Evolutionary conservation across 176 grass and related monocot species (phyloP).

Genomic region (Dendrocalamus sinicus): DNA sequence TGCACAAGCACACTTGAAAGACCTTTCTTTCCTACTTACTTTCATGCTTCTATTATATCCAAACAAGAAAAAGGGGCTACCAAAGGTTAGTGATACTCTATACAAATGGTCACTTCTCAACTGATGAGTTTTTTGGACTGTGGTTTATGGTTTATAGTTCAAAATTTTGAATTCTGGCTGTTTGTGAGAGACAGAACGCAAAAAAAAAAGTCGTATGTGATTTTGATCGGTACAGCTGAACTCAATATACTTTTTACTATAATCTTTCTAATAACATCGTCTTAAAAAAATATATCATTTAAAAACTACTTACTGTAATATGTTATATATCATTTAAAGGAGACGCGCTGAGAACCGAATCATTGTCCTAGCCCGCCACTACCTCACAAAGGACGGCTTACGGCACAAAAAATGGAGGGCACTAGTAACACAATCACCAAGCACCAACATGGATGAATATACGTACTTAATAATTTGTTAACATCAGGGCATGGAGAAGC

Average conservation of each 20-base stretch:
- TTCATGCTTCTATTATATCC: slow-evolving; percentile 9
- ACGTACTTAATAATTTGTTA: not conserved
- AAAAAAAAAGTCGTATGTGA: no score
- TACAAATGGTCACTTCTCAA: slow-evolving; percentile 19
- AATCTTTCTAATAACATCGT: no score
- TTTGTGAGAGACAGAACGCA: fast-evolving
- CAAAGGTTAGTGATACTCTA: slow-evolving; percentile 22
- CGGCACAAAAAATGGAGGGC: slow-evolving; percentile 20
- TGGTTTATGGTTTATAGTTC: no score
- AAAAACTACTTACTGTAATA: no score
- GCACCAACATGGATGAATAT: not conserved
- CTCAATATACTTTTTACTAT: no score
- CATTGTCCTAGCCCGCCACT: slow-evolving; percentile 27
- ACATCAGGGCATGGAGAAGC: not conserved
- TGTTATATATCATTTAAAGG: no score
- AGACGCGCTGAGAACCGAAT: not conserved
- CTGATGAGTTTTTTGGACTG: not conserved
- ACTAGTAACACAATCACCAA: not conserved
- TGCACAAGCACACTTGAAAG: slow-evolving; percentile 36
- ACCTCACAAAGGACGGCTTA: not conserved
- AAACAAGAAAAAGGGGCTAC: not conserved
- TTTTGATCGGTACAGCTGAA: no score
- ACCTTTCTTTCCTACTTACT: not conserved
- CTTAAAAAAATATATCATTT: no score
- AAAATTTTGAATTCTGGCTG: no score